Percentiles rank a stretch among this genome's conserved stretches.
Conservation (phyloP, 148 eudicot genomes). For the Selenicereus undatus region DNA sequence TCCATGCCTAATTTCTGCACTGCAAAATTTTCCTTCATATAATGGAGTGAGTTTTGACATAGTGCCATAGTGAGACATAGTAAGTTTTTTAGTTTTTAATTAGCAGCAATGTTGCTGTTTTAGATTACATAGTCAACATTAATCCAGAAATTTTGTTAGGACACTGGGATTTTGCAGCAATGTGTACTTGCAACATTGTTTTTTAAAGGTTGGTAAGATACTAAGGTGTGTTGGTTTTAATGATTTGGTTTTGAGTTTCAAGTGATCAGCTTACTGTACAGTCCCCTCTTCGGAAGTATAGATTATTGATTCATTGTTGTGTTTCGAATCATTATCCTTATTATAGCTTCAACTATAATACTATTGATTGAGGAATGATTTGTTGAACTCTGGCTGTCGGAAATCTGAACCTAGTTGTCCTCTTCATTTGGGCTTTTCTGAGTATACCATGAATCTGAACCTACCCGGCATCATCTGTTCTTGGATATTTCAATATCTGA, state of each 20-base stretch:
- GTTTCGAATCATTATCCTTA: background rate
- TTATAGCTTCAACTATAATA: background rate
- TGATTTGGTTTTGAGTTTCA: constrained; percentile 9
- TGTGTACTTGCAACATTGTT: background rate
- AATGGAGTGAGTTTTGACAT: too few relatives aligned
- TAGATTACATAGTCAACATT: background rate
- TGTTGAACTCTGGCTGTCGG: background rate
- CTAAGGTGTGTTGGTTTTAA: background rate
- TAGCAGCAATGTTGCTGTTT: constrained; percentile 15
- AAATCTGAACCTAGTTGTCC: background rate
- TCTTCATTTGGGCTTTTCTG: background rate
- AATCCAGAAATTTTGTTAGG: constrained; percentile 5
- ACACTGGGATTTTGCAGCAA: constrained; percentile 11
- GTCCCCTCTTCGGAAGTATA: background rate
- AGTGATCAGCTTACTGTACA: background rate
- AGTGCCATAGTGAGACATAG: background rate
- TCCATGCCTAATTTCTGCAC: constrained; percentile 39
- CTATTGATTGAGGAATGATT: background rate
- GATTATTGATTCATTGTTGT: background rate
- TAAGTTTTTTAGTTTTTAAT: background rate
- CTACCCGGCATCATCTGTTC: background rate
- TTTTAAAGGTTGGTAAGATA: background rate
- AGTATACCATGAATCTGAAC: background rate
- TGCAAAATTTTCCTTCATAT: too few relatives aligned
- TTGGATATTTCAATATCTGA: background rate